Percentiles rank a stretch among this genome's conserved stretches.
Conservation (phyloP, 495 filamentous ascomycete species). For the Neurospora tetraspora region DNA sequence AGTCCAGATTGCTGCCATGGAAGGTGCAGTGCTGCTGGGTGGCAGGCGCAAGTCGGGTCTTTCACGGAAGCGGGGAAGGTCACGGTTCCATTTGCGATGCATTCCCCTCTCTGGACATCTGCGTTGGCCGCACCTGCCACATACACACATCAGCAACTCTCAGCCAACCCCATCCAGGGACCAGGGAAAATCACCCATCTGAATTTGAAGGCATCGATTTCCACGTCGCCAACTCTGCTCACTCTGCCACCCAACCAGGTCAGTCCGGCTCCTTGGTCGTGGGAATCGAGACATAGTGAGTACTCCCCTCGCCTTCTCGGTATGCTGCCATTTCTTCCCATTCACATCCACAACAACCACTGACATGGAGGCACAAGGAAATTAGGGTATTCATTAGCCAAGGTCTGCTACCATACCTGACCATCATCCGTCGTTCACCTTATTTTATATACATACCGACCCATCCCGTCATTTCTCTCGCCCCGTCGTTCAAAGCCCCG, state of each 20-base stretch:
- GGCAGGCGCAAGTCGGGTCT: neutral
- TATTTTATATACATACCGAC: neutral
- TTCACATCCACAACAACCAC: neutral
- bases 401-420: neutral
- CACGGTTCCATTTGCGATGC: neutral
- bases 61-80: neutral
- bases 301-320: no score
- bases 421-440: neutral
- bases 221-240: no score
- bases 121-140: neutral
- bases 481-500: neutral
- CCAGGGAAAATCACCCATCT: no score
- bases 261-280: no score
- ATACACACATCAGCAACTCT: no score
- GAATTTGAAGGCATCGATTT: no score
- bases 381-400: neutral
- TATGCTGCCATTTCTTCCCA: no score
- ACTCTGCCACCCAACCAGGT: no score
- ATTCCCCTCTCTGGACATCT: neutral
- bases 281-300: no score
- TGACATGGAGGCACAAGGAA: neutral
- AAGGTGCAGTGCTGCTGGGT: neutral
- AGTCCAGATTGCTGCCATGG: neutral
- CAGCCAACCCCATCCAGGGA: no score
- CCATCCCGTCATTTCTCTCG: neutral